A percentile compares a stretch with the other conserved stretches of the same genome.
Evolutionary conservation across 31 red algal species (phyloP).

Genomic region (Bonnemaisonia californica): DNA sequence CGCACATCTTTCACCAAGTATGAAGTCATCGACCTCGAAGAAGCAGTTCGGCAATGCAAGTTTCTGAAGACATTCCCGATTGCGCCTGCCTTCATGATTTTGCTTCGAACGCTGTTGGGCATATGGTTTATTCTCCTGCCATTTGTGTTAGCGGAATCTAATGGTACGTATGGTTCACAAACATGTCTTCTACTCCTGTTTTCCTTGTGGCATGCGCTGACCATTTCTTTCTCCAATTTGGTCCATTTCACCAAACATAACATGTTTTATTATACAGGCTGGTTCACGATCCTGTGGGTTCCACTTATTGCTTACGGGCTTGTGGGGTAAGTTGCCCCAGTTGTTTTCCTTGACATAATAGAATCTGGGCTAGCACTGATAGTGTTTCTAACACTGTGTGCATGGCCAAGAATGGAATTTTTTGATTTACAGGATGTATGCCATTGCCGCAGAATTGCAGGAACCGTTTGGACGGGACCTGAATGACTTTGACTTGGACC

Average conservation of each 20-base stretch:
- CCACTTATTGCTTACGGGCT: conserved; percentile 49
- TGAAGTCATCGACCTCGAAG: conserved; percentile 11
- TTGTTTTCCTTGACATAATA: not conserved
- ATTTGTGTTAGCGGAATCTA: conserved; percentile 49
- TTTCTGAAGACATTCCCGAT: conserved; percentile 26
- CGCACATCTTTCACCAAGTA: not conserved
- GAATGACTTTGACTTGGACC: conserved; percentile 51
- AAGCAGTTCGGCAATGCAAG: not conserved
- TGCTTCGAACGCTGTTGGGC: conserved; percentile 42
- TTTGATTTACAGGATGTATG: conserved; percentile 28
- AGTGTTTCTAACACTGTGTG: not conserved
- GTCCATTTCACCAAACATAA: not conserved
- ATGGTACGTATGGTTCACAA: conserved; percentile 19
- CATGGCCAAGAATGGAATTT: no score
- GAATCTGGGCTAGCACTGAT: not conserved
- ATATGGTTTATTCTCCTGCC: conserved; percentile 55
- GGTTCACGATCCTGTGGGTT: conserved; percentile 66
- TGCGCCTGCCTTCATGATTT: conserved; percentile 32
- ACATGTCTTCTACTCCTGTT: not conserved
- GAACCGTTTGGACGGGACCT: conserved; percentile 53
- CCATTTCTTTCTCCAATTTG: not conserved
- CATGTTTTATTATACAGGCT: conserved; percentile 12
- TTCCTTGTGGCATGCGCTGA: not conserved
- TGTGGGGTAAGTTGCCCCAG: conserved; percentile 25
- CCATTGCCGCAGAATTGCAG: conserved; percentile 33